phyloP scores from a whole-genome alignment of 1,284 basidiomycete species.

The Sporisorium exsertum region DNA sequence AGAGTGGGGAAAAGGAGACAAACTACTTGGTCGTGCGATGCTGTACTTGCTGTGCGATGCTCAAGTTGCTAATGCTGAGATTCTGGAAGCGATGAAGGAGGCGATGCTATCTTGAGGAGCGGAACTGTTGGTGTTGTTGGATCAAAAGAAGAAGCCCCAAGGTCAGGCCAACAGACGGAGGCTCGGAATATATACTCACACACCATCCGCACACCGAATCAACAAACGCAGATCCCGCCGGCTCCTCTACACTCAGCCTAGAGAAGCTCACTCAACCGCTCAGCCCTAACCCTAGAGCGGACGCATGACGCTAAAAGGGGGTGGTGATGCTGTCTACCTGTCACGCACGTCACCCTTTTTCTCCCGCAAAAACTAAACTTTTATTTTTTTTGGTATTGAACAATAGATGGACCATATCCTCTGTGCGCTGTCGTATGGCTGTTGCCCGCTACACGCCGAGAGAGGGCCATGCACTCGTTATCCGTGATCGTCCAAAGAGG shows the following conservation, averaged over 20 bases:
- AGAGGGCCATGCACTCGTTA: too few species aligned
- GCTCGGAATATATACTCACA: not conserved
- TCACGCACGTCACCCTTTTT: not conserved
- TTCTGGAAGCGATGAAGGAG: not conserved
- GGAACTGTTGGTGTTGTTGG: not conserved
- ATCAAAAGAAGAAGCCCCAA: too few species aligned
- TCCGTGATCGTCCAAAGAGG: too few species aligned
- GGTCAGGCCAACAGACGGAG: too few species aligned
- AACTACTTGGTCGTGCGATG: not conserved
- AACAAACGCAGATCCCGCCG: not conserved
- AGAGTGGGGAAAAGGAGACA: not conserved
- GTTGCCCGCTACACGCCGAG: too few species aligned
- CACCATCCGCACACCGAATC: not conserved
- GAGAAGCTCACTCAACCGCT: not conserved
- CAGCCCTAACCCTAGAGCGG: too few species aligned
- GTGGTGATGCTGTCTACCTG: not conserved
- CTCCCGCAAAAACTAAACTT: too few species aligned
- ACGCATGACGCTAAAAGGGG: too few species aligned
- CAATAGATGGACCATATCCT: not conserved
- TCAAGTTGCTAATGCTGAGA: not conserved
- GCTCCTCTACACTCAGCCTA: not conserved
- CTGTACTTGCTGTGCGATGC: not conserved
- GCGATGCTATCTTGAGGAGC: not conserved
- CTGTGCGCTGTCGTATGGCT: not conserved
- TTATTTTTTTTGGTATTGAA: too few species aligned